phyloP scores from a whole-genome alignment of 1,284 basidiomycete species.

The Clitocybe nebularis region DNA sequence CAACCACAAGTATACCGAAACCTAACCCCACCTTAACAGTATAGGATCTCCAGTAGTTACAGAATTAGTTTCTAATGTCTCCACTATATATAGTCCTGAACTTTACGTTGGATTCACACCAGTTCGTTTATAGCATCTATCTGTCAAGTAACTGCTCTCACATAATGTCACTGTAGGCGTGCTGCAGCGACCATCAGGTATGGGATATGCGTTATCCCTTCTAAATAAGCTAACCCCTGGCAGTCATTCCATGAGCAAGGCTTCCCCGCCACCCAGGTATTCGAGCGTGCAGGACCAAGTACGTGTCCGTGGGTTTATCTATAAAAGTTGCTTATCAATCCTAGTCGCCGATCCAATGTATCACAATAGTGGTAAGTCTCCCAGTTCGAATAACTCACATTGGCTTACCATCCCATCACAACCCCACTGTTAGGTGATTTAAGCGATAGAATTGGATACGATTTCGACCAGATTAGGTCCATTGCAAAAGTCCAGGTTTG shows the following conservation, averaged over 20 bases:
- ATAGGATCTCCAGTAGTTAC: slow-evolving; percentile 77
- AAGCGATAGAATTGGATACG: slow-evolving; percentile 72
- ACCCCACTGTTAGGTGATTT: slow-evolving; percentile 52
- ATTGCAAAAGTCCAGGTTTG: slow-evolving; percentile 84
- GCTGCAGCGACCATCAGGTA: slow-evolving; percentile 86
- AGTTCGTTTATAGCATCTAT: slow-evolving; percentile 28
- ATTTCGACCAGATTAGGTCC: slow-evolving; percentile 72
- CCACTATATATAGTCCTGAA: slow-evolving; percentile 77
- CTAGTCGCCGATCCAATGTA: slow-evolving; percentile 82
- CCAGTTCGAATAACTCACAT: slow-evolving; percentile 3
- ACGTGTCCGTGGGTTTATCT: slow-evolving; percentile 25
- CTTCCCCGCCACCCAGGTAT: slow-evolving; percentile 78
- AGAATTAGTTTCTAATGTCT: slow-evolving; percentile 70
- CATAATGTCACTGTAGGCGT: slow-evolving; percentile 42
- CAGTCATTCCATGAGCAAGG: slow-evolving; percentile 80
- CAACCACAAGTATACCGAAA: not conserved
- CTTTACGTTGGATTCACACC: slow-evolving; percentile 73
- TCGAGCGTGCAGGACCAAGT: slow-evolving; percentile 79
- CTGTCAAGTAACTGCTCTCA: slow-evolving; percentile 1
- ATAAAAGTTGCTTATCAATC: not conserved
- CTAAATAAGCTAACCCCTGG: not conserved
- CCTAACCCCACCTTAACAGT: slow-evolving; percentile 30
- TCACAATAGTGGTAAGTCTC: slow-evolving; percentile 64
- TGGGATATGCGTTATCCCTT: not conserved
- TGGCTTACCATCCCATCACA: slow-evolving; percentile 2